Percentiles rank a stretch among this genome's conserved stretches.
Evolutionary conservation across 2,329 filamentous ascomycete genomes (phyloP).

Genomic region (Colletotrichum siamense): DNA sequence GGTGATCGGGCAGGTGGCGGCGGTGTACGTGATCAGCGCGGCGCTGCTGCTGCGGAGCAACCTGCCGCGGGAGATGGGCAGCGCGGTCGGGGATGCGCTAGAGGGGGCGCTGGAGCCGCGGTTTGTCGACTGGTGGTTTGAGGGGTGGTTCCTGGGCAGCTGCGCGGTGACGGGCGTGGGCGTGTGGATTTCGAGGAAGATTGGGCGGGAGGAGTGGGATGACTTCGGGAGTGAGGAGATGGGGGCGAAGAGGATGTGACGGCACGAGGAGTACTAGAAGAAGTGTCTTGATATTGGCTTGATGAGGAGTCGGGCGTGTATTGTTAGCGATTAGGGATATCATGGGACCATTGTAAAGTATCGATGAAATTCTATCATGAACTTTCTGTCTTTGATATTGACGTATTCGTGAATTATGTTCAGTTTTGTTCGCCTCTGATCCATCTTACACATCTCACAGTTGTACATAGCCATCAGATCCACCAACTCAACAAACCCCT

Average conservation of each 20-base stretch:
- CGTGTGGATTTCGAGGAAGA: constrained; percentile 73
- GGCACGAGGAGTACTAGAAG: not conserved
- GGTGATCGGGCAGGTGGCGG: constrained; percentile 79
- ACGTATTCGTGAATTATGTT: not conserved
- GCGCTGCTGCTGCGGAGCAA: constrained; percentile 80
- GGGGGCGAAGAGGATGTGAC: constrained; percentile 27
- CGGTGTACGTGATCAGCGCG: constrained; percentile 84
- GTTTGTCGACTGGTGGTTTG: constrained; percentile 85
- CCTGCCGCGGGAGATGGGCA: constrained; percentile 77
- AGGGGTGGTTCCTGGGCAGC: constrained; percentile 81
- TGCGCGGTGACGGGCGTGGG: constrained; percentile 71
- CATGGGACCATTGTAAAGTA: not conserved
- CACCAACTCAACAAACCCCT: not conserved
- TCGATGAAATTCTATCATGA: not conserved
- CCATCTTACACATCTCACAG: not conserved
- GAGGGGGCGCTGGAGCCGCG: constrained; percentile 75
- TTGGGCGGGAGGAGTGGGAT: constrained; percentile 64
- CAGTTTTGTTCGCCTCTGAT: not conserved
- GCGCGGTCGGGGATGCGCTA: constrained; percentile 78
- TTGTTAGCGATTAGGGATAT: not conserved
- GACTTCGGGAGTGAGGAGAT: constrained; percentile 71
- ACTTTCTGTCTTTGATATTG: not conserved
- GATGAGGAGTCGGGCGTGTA: not conserved
- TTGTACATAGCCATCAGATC: not conserved
- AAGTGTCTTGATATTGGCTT: not conserved